Conservation (phyloP, 208 protist species). For the Leishmania braziliensis region DNA sequence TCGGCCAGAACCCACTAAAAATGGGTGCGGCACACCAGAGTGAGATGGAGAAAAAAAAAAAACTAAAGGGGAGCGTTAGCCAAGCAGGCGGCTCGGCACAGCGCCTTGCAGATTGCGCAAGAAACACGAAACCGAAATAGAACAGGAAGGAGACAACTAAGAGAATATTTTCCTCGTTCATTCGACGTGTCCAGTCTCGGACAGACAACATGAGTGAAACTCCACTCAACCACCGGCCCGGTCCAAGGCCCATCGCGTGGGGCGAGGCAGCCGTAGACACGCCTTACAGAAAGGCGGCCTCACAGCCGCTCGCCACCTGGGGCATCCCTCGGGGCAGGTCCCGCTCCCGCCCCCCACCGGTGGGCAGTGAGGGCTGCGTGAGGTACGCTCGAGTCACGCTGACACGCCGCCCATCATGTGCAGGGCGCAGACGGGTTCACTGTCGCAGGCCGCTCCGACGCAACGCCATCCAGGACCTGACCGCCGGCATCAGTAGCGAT, state of each 20-base stretch:
- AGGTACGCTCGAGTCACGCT: neutral
- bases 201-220: neutral
- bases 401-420: neutral
- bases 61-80: neutral
- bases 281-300: neutral
- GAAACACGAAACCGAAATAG: no score
- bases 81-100: neutral
- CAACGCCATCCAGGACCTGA: neutral
- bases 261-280: neutral
- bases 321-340: neutral
- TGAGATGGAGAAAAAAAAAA: neutral
- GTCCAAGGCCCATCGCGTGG: neutral
- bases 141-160: no score
- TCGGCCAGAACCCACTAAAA: neutral
- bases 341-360: neutral
- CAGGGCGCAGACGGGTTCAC: neutral
- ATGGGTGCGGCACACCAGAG: neutral
- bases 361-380: neutral
- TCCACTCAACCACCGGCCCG: neutral
- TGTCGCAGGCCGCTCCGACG: neutral
- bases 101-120: neutral
- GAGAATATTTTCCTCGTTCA: neutral
- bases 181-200: neutral
- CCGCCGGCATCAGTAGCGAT: neutral
- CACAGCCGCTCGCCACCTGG: neutral